phyloP scores from a whole-genome alignment of 179 eudicot genomes.

The Pouteria campechiana region DNA sequence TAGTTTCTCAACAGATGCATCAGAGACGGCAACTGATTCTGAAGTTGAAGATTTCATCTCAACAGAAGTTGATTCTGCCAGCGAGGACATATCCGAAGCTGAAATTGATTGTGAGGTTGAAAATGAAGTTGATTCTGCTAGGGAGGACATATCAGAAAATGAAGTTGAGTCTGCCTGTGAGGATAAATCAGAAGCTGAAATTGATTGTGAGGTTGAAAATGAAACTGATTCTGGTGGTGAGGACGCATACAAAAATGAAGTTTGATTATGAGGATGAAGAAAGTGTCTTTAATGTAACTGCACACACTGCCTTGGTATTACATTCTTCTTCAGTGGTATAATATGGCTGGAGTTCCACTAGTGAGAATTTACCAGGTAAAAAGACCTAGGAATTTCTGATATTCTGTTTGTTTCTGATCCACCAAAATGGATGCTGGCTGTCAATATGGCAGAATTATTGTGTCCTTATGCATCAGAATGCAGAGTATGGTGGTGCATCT shows the following conservation, averaged over 20 bases:
- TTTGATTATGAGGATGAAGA: slow-evolving; percentile 8
- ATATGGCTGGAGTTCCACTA: no score
- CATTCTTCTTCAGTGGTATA: no score
- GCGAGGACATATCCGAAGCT: not conserved
- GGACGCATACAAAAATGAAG: slow-evolving; percentile 4
- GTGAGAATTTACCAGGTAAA: no score
- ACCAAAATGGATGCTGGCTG: no score
- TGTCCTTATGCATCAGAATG: no score
- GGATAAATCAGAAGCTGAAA: slow-evolving; percentile 2
- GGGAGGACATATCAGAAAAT: slow-evolving; percentile 9
- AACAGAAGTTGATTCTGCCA: not conserved
- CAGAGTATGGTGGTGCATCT: no score
- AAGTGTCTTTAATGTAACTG: no score
- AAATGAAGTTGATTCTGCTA: slow-evolving; percentile 3
- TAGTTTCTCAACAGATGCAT: not conserved
- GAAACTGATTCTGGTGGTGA: slow-evolving; percentile 6
- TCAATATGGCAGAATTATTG: no score
- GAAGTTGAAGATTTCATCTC: not conserved
- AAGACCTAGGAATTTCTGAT: no score
- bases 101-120: slow-evolving; percentile 3
- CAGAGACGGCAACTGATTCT: slow-evolving; percentile 2
- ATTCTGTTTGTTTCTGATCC: no score
- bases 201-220: slow-evolving; percentile 1
- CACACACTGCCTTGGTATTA: no score
- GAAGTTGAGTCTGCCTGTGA: slow-evolving; percentile 7